Base-by-base conservation (phyloP, 2,329 filamentous ascomycete genomes). In the Penicillium sp. region DNA sequence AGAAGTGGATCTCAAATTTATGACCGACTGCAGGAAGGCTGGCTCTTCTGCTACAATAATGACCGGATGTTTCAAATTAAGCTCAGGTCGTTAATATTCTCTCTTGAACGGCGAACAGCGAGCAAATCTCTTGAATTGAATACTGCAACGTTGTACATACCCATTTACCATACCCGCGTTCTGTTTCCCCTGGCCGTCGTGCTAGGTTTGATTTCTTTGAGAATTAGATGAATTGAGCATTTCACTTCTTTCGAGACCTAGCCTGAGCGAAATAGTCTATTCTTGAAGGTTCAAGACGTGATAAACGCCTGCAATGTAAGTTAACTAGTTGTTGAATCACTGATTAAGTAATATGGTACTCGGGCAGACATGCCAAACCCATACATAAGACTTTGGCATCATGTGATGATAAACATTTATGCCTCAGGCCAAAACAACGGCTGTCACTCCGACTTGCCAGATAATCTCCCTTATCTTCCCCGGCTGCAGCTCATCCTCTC, bases 41-140 rank as follows among this genome's bases (percentile, higher is more conserved):
- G 70, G 69, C 54, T 63, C 44, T 67, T 54, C 65, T 69, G 64
- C 60, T 14, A 16, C 60, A 39, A 39, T 67, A 51, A 73, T 67
- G 69, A 69, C 60, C 50, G 52, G 59, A 59, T 54, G 44, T 54
- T 52, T 33, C 50, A 40, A 33, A 5, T 43, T 22, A 52, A 41
- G 24, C 50, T 27, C 50, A 41, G 50, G 18, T 54, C 56, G 41
- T 62, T 60, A 24, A 64, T 58, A 60, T 6, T 6, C 56, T 47
- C 58, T 64, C 56, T 64, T 51, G 58, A 64, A 53, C 59, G 61
- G 44, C 51, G 59, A 63, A 49, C 59, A 61, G 44, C 49, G 60
- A 66, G 51, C 53, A 41, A 57, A 44, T 54, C 60, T 62, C 50
- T 53, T 58, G 50, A 27, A 19, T 36, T 33, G 41, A 46, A 36